Evolutionary conservation across 208 protist species (phyloP).

Genomic region (Trypanosoma lewisi): DNA sequence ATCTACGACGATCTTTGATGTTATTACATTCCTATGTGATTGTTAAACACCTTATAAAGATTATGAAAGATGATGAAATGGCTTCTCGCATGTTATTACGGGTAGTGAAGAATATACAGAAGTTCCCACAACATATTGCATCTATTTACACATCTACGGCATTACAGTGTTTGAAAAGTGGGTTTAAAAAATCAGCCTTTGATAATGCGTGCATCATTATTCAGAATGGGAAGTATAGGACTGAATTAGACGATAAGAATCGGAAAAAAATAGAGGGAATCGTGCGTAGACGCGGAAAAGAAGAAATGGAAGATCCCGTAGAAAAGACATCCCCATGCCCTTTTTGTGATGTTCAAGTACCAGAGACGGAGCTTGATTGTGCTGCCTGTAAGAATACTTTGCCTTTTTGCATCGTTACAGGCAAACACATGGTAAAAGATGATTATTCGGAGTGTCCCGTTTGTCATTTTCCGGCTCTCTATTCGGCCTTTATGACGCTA

Average conservation of each 20-base stretch:
- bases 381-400: slow-evolving; percentile 92
- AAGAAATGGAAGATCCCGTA: slow-evolving; percentile 76
- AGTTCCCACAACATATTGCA: slow-evolving; percentile 94
- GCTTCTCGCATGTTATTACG: slow-evolving; percentile 96
- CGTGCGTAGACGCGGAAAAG: slow-evolving; percentile 87
- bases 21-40: slow-evolving; percentile 97
- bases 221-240: slow-evolving; percentile 93
- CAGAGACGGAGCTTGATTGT: slow-evolving; percentile 93
- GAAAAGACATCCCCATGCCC: slow-evolving; percentile 91
- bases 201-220: slow-evolving; percentile 95
- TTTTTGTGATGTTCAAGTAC: slow-evolving; percentile 87
- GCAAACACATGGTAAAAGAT: slow-evolving; percentile 85
- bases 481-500: slow-evolving; percentile 67
- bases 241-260: slow-evolving; percentile 91
- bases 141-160: slow-evolving; percentile 95
- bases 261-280: slow-evolving; percentile 96
- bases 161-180: slow-evolving; percentile 92
- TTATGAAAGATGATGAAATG: slow-evolving; percentile 85
- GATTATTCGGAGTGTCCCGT: slow-evolving; percentile 90
- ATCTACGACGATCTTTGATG: slow-evolving; percentile 91
- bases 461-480: slow-evolving; percentile 91
- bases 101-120: slow-evolving; percentile 93
- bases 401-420: slow-evolving; percentile 95
- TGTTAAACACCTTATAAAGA: slow-evolving; percentile 92
- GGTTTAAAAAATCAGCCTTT: slow-evolving; percentile 93